A percentile compares a stretch with the other conserved stretches of the same genome.
These are phyloP conservation scores for Teunomyces lycoperdinae DNA, from an alignment of 805 yeast species.

Conservation along the genomic window DNA sequence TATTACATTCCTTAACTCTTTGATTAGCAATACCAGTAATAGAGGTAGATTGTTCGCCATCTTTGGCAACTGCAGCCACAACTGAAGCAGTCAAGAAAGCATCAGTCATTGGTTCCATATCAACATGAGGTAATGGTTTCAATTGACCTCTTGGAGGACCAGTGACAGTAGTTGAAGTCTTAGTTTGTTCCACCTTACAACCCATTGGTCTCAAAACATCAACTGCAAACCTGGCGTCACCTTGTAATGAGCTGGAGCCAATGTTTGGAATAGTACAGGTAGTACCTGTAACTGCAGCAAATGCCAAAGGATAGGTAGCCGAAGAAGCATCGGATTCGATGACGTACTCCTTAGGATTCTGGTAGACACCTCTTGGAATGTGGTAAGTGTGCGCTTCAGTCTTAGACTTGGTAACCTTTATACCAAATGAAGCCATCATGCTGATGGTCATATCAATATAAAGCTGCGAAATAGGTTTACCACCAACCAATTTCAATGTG, in stretches of 20 bases:
- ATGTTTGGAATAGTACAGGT: constrained; percentile 92
- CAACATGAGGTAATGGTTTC: constrained; percentile 70
- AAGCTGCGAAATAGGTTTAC: constrained; percentile 93
- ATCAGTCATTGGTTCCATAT: constrained; percentile 99
- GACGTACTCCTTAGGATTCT: constrained; percentile 79
- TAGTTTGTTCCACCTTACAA: constrained; percentile 79
- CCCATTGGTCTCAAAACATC: constrained; percentile 96
- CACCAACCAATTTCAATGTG: constrained; percentile 85
- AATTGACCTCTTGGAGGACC: constrained; percentile 77
- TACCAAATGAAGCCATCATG: constrained; percentile 91
- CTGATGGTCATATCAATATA: constrained; percentile 96
- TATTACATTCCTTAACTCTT: constrained; percentile 94
- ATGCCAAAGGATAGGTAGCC: constrained; percentile 96
- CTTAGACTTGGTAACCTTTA: constrained; percentile 64
- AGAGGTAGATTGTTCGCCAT: constrained; percentile 53
- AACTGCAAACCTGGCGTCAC: constrained; percentile 94
- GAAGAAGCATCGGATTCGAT: constrained; percentile 97
- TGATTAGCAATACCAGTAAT: constrained; percentile 97
- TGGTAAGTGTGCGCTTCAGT: constrained; percentile 82
- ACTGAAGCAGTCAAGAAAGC: constrained; percentile 96
- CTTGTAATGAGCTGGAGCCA: constrained; percentile 88
- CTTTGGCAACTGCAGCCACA: constrained; percentile 86
- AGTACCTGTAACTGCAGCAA: constrained; percentile 94
- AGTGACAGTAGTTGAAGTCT: constrained; percentile 82
- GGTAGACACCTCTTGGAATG: constrained; percentile 80